phyloP scores from a whole-genome alignment of 2,329 filamentous ascomycete genomes.

The Cladophialophora chaetospira region DNA sequence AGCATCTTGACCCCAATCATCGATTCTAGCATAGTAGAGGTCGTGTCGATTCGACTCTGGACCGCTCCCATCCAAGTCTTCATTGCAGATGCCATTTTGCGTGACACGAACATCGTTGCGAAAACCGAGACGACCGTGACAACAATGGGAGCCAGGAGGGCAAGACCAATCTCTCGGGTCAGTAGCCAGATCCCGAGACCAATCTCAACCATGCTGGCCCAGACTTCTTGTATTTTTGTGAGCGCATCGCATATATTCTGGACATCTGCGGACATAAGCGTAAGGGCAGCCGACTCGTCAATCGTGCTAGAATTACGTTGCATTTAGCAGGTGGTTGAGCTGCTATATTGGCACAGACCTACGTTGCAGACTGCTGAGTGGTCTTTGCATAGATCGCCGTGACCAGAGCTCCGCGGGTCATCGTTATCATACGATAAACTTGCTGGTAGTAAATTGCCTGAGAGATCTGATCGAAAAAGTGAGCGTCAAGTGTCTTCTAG shows the following conservation, averaged over 20 bases:
- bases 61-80: neutral
- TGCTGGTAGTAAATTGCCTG: neutral
- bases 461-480: neutral
- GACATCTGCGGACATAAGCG: neutral
- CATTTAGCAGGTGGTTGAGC: slow-evolving; percentile 34
- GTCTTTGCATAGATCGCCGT: too few species aligned
- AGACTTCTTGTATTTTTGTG: neutral
- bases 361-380: too few species aligned
- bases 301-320: neutral
- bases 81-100: too few species aligned
- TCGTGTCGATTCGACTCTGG: neutral
- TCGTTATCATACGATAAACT: too few species aligned
- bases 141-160: neutral
- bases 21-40: neutral
- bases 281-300: neutral
- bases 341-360: slow-evolving; percentile 48
- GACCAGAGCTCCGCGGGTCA: too few species aligned
- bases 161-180: neutral
- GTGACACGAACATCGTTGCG: neutral
- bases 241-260: neutral
- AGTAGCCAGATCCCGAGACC: neutral
- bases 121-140: neutral
- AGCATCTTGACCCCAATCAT: neutral
- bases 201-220: neutral
- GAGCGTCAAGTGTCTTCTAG: neutral